A percentile compares a stretch with the other conserved stretches of the same genome.
Evolutionary conservation across 139 green algal genomes (phyloP).

Genomic region (Volvox africanus): DNA sequence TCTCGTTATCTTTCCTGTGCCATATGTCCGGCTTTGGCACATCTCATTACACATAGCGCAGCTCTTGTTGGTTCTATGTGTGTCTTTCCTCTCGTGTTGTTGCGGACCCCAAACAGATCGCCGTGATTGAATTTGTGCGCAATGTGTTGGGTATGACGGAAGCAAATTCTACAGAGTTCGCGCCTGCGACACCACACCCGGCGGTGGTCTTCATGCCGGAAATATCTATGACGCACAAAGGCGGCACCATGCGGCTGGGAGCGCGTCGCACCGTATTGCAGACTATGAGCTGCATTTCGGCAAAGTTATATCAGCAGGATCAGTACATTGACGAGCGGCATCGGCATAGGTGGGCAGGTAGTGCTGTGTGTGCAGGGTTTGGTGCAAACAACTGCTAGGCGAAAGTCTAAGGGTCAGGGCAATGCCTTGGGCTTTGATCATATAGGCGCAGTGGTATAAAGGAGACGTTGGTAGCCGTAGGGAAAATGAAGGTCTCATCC

Average conservation of each 20-base stretch:
- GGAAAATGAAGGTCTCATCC: too few species aligned
- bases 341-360: conserved; percentile 83
- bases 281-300: conserved; percentile 89
- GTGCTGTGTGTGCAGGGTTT: too few species aligned
- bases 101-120: conserved; percentile 70
- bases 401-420: too few species aligned
- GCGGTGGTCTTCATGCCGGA: conserved; percentile 99
- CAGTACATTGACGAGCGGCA: conserved; percentile 94
- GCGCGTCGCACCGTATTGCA: conserved; percentile 85
- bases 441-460: too few species aligned
- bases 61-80: not conserved
- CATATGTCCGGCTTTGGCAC: not conserved
- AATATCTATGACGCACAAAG: conserved; percentile 87
- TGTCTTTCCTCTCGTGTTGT: not conserved
- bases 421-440: too few species aligned
- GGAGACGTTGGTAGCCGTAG: too few species aligned
- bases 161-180: conserved; percentile 95
- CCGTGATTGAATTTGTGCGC: conserved; percentile 98
- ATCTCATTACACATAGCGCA: too few species aligned
- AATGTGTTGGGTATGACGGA: conserved; percentile 87
- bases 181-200: conserved; percentile 80
- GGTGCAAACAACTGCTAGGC: too few species aligned
- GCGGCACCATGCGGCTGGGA: conserved; percentile 99
- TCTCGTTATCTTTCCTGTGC: not conserved
- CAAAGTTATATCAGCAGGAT: conserved; percentile 94